Percentiles rank a stretch among this genome's conserved stretches.
Conservation (phyloP, 2,329 filamentous ascomycete species). For the Domatiomyces catenatus region DNA sequence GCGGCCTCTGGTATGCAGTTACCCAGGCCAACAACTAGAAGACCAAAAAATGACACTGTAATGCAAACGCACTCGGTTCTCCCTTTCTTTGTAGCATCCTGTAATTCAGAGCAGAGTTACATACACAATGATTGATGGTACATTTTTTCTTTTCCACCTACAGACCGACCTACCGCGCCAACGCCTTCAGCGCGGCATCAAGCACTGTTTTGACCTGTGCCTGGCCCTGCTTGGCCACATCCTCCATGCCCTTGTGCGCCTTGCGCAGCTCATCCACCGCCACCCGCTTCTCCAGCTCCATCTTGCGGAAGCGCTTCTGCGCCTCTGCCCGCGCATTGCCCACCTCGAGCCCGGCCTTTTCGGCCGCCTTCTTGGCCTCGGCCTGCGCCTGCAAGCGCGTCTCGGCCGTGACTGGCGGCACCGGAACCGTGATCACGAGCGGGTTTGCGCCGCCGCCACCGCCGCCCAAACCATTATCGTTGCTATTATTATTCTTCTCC, state of each 20-base stretch:
- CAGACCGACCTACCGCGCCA: constrained; percentile 5
- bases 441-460: constrained; percentile 26
- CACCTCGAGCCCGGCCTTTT: constrained; percentile 26
- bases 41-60: not conserved
- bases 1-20: not conserved
- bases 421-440: constrained; percentile 30
- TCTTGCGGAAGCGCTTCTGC: constrained; percentile 31
- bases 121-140: not conserved
- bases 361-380: constrained; percentile 28
- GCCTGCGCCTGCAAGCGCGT: constrained; percentile 28
- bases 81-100: not conserved
- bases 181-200: constrained; percentile 23
- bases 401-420: constrained; percentile 33
- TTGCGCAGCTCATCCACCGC: constrained; percentile 32
- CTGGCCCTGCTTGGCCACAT: constrained; percentile 30
- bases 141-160: not conserved
- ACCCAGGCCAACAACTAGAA: not conserved
- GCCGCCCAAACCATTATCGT: not conserved
- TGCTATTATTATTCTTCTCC: not conserved
- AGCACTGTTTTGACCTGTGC: constrained; percentile 32
- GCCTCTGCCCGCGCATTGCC: constrained; percentile 29
- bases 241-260: constrained; percentile 34
- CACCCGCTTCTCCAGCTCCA: constrained; percentile 29
- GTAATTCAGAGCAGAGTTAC: not conserved
- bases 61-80: not conserved